Base-by-base conservation (phyloP, 73 alveolate genomes). In the Symbiodinium natans region DNA sequence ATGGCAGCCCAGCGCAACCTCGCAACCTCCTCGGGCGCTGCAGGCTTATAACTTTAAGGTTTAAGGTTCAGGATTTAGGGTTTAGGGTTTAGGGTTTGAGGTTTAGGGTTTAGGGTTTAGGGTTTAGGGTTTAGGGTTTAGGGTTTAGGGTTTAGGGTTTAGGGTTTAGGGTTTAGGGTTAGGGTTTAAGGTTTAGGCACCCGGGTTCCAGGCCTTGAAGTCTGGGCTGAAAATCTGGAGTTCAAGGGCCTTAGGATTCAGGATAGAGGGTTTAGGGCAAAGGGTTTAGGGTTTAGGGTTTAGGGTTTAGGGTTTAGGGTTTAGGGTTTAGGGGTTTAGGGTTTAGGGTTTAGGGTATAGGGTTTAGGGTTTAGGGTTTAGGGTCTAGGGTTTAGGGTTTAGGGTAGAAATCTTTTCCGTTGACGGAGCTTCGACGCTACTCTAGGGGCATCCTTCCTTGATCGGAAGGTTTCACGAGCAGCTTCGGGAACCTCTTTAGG, bases 1-100 rank as follows among this genome's bases (percentile, higher is more conserved):
- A 68, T 92, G 98, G 41, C 98, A 92, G 42, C 98, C 98, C 46
- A 92, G 29, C 34, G 98, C 98, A 85, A 92, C 98, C 40, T 92
- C 98, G 83, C 48, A 92, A 68, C 98, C 98, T 19, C 98, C 98
- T 90, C 36, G 38, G 38, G 39, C 25, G 85, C 85, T 46, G 59
- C 21, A 46, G 13, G 6, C 13, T 21, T 2, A 21, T 13, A n/a
- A 11, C 31, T 59, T 17, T 59, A 59, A 33, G 77, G 77, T 27
- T 59, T 15, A 15, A 13, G 63, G 63, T 48, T 1, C 5, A 43
- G 56, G 56, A 11, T 43, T 43, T 11, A 43, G 56, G 56, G 11
- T 43, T 5, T 43, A 43, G 11, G 56, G 56, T 5, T 5, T 8
- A 11, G 56, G 56, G 19, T 43, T 11, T 43, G 11, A 11, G 56